These are phyloP conservation scores for Clarkia xantiana DNA, from an alignment of 345 rosid species.

Conservation along the genomic window DNA sequence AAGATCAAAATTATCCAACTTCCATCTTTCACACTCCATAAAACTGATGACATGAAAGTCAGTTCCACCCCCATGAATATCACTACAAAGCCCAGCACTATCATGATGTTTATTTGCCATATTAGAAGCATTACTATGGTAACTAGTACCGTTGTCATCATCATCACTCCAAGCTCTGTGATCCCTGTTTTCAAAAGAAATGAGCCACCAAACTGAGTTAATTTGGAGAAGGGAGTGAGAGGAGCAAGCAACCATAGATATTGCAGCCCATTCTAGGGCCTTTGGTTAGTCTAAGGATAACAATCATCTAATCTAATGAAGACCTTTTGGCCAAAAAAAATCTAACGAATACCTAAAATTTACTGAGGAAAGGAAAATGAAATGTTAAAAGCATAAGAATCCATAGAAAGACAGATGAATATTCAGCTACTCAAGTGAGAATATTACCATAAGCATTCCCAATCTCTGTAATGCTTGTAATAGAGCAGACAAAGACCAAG, in stretches of 20 bases:
- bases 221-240: no score
- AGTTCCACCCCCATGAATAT: constrained; percentile 78
- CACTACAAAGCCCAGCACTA: constrained; percentile 50
- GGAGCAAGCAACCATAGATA: no score
- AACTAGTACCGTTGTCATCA: constrained; percentile 87
- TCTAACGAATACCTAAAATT: no score
- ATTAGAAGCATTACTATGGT: constrained; percentile 96
- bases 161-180: constrained; percentile 97
- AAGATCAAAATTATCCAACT: constrained; percentile 95
- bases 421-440: constrained; percentile 9
- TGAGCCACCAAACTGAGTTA: no score
- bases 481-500: constrained; percentile 60
- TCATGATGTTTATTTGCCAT: constrained; percentile 85
- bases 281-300: no score
- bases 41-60: constrained; percentile 74
- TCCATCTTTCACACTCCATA: constrained; percentile 67
- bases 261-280: no score
- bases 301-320: no score
- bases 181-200: constrained; percentile 34
- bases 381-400: background rate
- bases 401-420: background rate
- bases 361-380: background rate
- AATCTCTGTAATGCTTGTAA: constrained; percentile 69
- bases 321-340: no score
- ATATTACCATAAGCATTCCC: constrained; percentile 96